Conservation (phyloP, 176 grass and related monocot genomes). For the Themeda triandra region DNA sequence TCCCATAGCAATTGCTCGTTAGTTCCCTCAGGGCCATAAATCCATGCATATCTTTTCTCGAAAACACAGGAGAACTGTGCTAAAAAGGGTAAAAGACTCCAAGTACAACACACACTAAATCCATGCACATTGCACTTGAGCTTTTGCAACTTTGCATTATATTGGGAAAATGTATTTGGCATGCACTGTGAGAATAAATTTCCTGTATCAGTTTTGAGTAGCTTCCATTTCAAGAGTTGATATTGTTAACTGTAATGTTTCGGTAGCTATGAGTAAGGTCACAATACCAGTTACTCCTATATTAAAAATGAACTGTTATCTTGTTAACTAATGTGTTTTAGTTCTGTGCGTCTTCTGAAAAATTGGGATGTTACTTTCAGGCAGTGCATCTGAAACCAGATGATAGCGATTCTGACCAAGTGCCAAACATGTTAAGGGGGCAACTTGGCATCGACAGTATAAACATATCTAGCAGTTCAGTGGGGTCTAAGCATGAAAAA, state of each 20-base stretch:
- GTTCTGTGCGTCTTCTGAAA: conserved; percentile 7
- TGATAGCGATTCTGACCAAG: conserved; percentile 45
- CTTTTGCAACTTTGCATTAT: background rate
- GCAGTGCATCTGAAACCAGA: conserved; percentile 80
- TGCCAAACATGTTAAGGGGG: conserved; percentile 31
- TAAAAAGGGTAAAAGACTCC: too few species aligned
- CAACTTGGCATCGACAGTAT: conserved; percentile 51
- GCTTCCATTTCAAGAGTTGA: background rate
- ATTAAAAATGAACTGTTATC: background rate
- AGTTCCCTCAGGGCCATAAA: background rate
- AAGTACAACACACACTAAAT: too few species aligned
- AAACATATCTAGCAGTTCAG: conserved; percentile 51
- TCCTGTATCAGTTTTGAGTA: background rate
- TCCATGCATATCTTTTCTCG: too few species aligned
- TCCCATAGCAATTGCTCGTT: background rate
- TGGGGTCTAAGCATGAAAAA: conserved; percentile 46
- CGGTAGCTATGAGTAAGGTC: background rate
- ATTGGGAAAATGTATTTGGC: background rate
- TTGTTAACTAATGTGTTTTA: background rate
- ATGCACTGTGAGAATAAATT: background rate
- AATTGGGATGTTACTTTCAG: conserved; percentile 40
- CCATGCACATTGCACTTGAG: background rate
- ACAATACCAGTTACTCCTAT: background rate
- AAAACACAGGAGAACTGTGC: too few species aligned
- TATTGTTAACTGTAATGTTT: background rate